phyloP scores from a whole-genome alignment of 257 asterid species.

The Leptodermis oblonga region DNA sequence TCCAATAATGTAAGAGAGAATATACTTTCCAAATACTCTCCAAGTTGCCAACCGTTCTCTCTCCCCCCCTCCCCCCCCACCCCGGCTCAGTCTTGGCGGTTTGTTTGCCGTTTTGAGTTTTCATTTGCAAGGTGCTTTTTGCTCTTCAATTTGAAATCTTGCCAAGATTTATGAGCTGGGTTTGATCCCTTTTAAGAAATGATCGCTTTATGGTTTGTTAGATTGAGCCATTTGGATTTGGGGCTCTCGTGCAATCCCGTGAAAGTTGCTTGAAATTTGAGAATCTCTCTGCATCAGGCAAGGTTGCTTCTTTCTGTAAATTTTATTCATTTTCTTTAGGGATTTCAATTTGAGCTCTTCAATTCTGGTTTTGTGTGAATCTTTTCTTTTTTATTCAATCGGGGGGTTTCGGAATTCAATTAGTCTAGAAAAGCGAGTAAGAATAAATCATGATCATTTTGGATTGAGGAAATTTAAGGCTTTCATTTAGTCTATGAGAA shows the following conservation, averaged over 20 bases:
- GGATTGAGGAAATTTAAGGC: neutral
- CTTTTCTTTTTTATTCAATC: constrained; percentile 11
- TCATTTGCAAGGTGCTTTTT: too few species aligned
- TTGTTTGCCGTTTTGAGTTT: constrained; percentile 21
- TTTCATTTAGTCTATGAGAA: constrained; percentile 9
- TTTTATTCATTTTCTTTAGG: constrained; percentile 5
- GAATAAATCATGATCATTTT: neutral
- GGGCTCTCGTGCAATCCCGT: constrained; percentile 6
- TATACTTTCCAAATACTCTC: constrained; percentile 51
- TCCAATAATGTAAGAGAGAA: constrained; percentile 54
- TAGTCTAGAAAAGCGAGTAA: neutral
- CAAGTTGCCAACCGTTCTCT: neutral
- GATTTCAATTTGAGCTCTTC: constrained; percentile 20
- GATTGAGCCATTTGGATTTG: constrained; percentile 7
- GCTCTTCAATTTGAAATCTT: constrained; percentile 22
- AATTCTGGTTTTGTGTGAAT: constrained; percentile 15
- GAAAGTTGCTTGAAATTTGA: constrained; percentile 5
- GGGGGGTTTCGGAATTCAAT: constrained; percentile 13
- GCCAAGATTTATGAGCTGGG: constrained; percentile 37
- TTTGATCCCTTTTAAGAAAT: constrained; percentile 14
- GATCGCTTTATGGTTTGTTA: neutral
- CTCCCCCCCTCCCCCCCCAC: neutral
- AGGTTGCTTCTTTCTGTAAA: neutral
- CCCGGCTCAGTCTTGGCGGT: constrained; percentile 46
- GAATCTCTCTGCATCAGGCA: constrained; percentile 12